Evolutionary conservation across 2,329 filamentous ascomycete genomes (phyloP), one percentile per base, ranked within the genome.

Genomic region (Fusarium goolgardi): DNA sequence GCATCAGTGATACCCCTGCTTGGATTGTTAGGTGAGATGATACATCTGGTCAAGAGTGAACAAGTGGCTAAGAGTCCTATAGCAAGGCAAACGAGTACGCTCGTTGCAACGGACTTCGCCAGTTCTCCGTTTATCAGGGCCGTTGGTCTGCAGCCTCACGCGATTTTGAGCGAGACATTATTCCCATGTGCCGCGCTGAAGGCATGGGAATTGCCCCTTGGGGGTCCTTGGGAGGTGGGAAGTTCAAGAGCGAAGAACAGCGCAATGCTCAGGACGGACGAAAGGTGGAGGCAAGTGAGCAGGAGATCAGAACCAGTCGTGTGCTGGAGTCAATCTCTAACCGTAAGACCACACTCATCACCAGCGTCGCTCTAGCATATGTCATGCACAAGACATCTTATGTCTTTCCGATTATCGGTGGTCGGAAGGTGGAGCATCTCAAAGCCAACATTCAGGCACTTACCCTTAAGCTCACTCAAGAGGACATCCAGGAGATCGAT

Each of bases 331-430:
- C 76, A 29, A 83, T 91, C 45, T 82, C 83, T 46, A 68, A 71
- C 25, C 78, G 79, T 61, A 82, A 82, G 68, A 75, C 76, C 63
- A 82, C 80, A 4, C 69, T 76, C 53, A 78, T 84, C 65, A 84
- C 82, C 18, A 82, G 81, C 63, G 76, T 85, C 58, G 91, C 91
- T 11, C 78, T 94, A 25, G 91, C 91, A 3, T 94, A 94, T 73
- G 88, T 93, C 16, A 85, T 91, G 83, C 84, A 88, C 67, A 93
- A 93, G 79, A 81, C 88, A 1, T 86, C 90, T 0, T 88, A 92
- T 71, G 88, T 93, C 15, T 92, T 92, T 73, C 91, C 91, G 2
- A 88, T 94, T 40, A 82, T 93, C 6, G 91, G 91, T 13, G 89
- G 89, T 1, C 84, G 90, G 13, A 93, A 88, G 70, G 77, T 91